Conservation (phyloP, 2,329 filamentous ascomycete genomes). For the Neoscytalidium dimidiatum region DNA sequence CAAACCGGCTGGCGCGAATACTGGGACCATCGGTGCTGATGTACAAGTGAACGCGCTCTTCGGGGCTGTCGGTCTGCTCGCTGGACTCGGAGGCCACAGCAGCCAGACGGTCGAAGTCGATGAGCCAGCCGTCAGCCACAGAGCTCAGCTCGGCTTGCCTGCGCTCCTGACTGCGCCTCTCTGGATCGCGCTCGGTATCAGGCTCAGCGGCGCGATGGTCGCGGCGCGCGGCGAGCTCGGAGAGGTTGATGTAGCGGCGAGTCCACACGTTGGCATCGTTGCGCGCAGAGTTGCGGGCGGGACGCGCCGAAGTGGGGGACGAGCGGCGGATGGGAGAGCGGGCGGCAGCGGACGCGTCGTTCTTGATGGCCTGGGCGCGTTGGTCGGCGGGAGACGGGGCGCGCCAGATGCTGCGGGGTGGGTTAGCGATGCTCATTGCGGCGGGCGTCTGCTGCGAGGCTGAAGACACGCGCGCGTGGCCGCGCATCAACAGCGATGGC, state of each 20-base stretch:
- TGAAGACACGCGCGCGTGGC: constrained; percentile 21
- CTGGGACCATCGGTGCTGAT: constrained; percentile 2
- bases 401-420: constrained; percentile 52
- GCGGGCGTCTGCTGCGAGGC: constrained; percentile 21
- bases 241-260: constrained; percentile 27
- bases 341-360: constrained; percentile 53
- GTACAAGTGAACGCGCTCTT: constrained; percentile 10
- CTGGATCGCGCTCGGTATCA: neutral
- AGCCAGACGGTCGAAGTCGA: neutral
- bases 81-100: constrained; percentile 35
- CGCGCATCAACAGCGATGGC: constrained; percentile 17
- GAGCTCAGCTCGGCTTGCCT: neutral
- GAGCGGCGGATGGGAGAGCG: constrained; percentile 62
- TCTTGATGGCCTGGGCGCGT: constrained; percentile 45
- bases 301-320: constrained; percentile 16
- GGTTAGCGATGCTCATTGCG: constrained; percentile 18
- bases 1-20: constrained; percentile 1
- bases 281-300: neutral
- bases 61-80: constrained; percentile 25
- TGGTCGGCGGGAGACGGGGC: constrained; percentile 51
- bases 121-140: constrained; percentile 5
- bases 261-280: neutral
- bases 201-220: neutral
- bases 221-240: neutral
- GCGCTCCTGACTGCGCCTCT: constrained; percentile 2